phyloP scores from a whole-genome alignment of 2,329 filamentous ascomycete genomes.

The Xylaria sp. region DNA sequence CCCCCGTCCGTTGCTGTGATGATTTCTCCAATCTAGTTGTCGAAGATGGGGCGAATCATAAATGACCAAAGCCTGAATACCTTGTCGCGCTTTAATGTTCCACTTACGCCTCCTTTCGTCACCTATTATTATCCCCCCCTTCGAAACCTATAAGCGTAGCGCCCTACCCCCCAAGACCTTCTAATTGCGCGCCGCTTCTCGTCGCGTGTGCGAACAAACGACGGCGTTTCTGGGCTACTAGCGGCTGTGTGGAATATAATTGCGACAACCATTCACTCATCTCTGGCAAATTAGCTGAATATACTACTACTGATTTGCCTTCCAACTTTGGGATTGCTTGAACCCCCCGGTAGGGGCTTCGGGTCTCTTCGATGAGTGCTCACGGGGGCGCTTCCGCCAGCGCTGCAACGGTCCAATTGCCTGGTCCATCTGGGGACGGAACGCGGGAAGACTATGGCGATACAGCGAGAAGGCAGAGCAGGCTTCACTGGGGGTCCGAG shows the following conservation, averaged over 20 bases:
- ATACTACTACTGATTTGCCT: not conserved
- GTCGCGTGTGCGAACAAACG: constrained; percentile 1
- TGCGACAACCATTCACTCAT: not conserved
- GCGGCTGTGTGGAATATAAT: not conserved
- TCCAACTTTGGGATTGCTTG: not conserved
- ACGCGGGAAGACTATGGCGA: not conserved
- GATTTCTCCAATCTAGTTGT: not conserved
- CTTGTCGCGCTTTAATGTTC: not conserved
- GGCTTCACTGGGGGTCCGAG: not conserved
- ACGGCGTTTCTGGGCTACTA: not conserved
- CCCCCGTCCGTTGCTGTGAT: not conserved
- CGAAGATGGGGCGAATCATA: constrained; percentile 4
- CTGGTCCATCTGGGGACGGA: constrained; percentile 2
- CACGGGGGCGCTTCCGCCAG: not conserved
- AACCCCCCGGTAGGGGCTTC: not conserved
- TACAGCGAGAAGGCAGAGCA: not conserved
- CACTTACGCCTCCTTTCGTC: not conserved
- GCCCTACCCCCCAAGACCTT: not conserved
- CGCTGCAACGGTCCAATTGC: not conserved
- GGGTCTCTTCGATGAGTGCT: constrained; percentile 15
- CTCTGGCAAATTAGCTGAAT: not conserved
- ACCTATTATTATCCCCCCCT: not conserved
- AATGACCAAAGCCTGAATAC: not conserved
- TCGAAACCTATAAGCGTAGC: not conserved
- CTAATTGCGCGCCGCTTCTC: not conserved